phyloP scores from a whole-genome alignment of 495 filamentous ascomycete species.

The Annulohypoxylon nitens region DNA sequence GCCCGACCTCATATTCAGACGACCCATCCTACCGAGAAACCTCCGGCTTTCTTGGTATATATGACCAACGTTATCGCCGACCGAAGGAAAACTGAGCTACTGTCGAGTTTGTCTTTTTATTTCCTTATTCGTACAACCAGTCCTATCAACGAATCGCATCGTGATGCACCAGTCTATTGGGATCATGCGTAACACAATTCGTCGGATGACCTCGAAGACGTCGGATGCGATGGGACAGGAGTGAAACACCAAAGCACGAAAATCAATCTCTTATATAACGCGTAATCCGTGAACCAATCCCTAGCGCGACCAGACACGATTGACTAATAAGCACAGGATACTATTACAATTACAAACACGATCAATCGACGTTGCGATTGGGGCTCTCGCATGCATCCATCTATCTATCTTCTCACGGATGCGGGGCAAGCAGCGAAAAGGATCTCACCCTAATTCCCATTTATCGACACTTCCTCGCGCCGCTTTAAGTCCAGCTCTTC shows the following conservation, averaged over 20 bases:
- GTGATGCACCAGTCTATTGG: background rate
- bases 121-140: background rate
- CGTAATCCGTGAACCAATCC: background rate
- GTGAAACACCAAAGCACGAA: background rate
- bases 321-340: background rate
- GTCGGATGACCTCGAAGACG: background rate
- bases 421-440: background rate
- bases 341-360: constrained; percentile 1
- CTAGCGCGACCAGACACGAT: background rate
- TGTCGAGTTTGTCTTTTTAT: background rate
- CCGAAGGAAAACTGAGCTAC: background rate
- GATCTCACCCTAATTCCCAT: constrained; percentile 2
- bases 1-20: background rate
- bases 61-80: background rate
- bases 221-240: background rate
- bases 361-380: background rate
- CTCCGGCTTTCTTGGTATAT: background rate
- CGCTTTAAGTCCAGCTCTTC: constrained; percentile 11
- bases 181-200: background rate
- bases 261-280: background rate
- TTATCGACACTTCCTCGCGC: constrained; percentile 12
- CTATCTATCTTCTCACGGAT: background rate
- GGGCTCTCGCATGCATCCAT: background rate
- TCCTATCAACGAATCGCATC: background rate
- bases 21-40: background rate